These are phyloP conservation scores for Coemansia sp. DNA, from an alignment of 192 early-diverging fungal species.

Conservation along the genomic window DNA sequence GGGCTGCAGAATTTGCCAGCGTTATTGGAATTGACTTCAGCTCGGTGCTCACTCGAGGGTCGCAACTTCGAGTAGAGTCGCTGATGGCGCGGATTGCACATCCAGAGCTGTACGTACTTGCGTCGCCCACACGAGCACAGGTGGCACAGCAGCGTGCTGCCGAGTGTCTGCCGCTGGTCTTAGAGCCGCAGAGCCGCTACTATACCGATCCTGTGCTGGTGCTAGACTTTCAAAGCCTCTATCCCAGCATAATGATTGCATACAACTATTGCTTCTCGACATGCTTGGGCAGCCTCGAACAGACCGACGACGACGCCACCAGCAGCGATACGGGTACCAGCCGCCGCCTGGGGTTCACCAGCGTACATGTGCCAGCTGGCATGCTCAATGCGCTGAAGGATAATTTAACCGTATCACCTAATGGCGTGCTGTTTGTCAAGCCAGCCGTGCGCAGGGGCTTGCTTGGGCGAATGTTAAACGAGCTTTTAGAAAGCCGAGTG, in stretches of 20 bases:
- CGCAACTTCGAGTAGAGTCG: constrained; percentile 91
- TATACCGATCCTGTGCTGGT: constrained; percentile 86
- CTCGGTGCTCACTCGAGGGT: constrained; percentile 84
- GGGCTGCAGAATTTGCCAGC: constrained; percentile 80
- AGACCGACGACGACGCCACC: background rate
- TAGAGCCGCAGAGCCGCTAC: constrained; percentile 83
- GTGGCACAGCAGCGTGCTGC: constrained; percentile 72
- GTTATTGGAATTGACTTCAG: constrained; percentile 91
- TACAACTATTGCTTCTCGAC: constrained; percentile 97
- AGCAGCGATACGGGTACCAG: constrained; percentile 19
- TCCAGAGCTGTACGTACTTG: constrained; percentile 76
- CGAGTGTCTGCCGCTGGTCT: constrained; percentile 84
- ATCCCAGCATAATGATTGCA: constrained; percentile 95
- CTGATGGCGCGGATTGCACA: constrained; percentile 66
- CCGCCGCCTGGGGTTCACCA: constrained; percentile 64
- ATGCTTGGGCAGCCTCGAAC: constrained; percentile 66
- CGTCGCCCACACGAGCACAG: constrained; percentile 74
- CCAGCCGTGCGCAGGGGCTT: constrained; percentile 75
- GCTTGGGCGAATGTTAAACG: constrained; percentile 78
- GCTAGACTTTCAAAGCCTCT: constrained; percentile 91
- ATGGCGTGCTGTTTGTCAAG: constrained; percentile 86
- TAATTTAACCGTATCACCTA: constrained; percentile 74
- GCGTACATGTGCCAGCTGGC: constrained; percentile 60
- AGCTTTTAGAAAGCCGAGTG: constrained; percentile 85
- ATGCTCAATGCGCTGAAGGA: constrained; percentile 66